Base-by-base conservation (phyloP, 495 filamentous ascomycete genomes). In the Penicillium pulvis region DNA sequence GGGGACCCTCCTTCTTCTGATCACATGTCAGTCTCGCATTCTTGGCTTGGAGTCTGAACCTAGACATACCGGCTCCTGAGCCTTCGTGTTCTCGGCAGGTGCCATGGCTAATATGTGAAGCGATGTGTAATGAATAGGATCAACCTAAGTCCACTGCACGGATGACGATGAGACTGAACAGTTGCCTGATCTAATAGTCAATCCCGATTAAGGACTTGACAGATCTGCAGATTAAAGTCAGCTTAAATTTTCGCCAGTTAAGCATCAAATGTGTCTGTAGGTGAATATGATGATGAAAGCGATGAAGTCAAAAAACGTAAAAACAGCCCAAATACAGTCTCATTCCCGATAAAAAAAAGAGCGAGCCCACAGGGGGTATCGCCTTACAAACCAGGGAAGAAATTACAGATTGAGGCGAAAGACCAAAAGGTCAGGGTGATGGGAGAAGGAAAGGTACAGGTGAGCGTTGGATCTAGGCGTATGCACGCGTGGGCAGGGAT, bases 1-100 rank as follows among this genome's bases (percentile, higher is more conserved):
- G 74, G 11, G 77, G 79, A 49, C 73, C 76, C 46, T 78, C 67
- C 61, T 83, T 80, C 59, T 72, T 71, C 74, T 28, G 23, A 7
- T 26, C 10, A 23, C 2, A 14, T 28, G 36, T 42, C 19, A 26
- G 36, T 23, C 5, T 33, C 14, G 6, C 31, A 35, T 28, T 26
- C 3, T n/a, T 47, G 8, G 6, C 0, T 41, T 12, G 10, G 0
- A 42, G 41, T 3, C 2, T 43, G 31, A 17, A 16, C 10, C 20
- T 23, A 8, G 2, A 69, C 72, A 53, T 61, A 73, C 71, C 56
- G 63, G 53, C 44, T 65, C 63, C 45, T 69, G 63, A 53, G 62
- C 59, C 56, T 65, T 68, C 62, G 70, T 69, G 23, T 66, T 63
- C 44, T 67, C 69, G 36, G 63, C 56, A 14, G 69, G 68, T 7